Percentiles rank a stretch among this genome's conserved stretches.
Conservation (phyloP, 805 yeast genomes). For the Suhomyces pyralidae region DNA sequence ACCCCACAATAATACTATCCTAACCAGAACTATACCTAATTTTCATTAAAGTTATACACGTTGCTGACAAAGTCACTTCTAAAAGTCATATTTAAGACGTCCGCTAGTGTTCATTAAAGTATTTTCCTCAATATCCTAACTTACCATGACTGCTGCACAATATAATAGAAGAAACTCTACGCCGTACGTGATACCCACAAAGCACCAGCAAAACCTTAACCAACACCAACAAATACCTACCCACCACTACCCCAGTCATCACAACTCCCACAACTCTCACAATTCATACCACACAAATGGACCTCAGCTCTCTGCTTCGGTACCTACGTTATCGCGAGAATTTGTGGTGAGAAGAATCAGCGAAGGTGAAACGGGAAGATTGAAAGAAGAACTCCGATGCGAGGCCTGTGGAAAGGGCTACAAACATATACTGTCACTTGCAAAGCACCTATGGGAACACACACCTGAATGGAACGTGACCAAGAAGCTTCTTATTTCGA, state of each 20-base stretch:
- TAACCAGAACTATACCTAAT: background rate
- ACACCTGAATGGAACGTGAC: slow-evolving; percentile 94
- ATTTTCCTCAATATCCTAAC: too few species aligned
- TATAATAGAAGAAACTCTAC: slow-evolving; percentile 29
- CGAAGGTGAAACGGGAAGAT: slow-evolving; percentile 82
- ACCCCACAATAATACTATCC: background rate
- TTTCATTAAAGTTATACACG: background rate
- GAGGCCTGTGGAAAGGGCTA: slow-evolving; percentile 92
- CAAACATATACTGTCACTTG: slow-evolving; percentile 82
- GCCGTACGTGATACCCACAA: slow-evolving; percentile 29
- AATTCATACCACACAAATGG: background rate
- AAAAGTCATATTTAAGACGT: background rate
- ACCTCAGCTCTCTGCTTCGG: slow-evolving; percentile 17
- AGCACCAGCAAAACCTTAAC: slow-evolving; percentile 16
- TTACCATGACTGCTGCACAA: slow-evolving; percentile 11
- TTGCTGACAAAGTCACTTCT: background rate
- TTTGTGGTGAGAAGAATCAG: slow-evolving; percentile 80
- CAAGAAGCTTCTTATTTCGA: slow-evolving; percentile 73
- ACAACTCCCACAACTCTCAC: slow-evolving; percentile 7
- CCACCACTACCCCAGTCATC: slow-evolving; percentile 18
- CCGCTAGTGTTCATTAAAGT: background rate
- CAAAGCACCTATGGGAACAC: slow-evolving; percentile 90
- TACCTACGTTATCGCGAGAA: slow-evolving; percentile 53
- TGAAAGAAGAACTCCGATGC: slow-evolving; percentile 80
- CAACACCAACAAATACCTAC: slow-evolving; percentile 21